These are phyloP conservation scores for Venturia effusa DNA, from an alignment of 2,329 filamentous ascomycete species.

Conservation along the genomic window DNA sequence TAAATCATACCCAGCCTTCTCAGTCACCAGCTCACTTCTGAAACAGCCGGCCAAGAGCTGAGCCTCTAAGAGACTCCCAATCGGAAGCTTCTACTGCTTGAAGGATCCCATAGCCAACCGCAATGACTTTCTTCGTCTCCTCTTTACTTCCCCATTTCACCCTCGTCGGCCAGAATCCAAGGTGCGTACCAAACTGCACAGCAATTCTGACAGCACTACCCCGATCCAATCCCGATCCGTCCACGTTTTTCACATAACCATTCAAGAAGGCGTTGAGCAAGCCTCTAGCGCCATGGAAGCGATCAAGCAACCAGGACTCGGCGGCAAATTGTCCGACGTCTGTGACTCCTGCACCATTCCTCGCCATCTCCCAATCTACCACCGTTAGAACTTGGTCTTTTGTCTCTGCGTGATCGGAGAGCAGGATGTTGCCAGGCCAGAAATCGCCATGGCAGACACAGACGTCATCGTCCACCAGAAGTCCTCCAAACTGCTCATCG, in stretches of 20 bases:
- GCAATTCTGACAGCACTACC: slow-evolving; percentile 20
- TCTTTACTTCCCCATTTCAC: slow-evolving; percentile 21
- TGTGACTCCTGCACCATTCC: slow-evolving; percentile 24
- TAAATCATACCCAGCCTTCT: too few species aligned
- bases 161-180: slow-evolving; percentile 24
- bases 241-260: slow-evolving; percentile 16
- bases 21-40: too few species aligned
- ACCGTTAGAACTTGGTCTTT: slow-evolving; percentile 18
- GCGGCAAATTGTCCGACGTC: slow-evolving; percentile 29
- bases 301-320: slow-evolving; percentile 26
- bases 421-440: slow-evolving; percentile 28
- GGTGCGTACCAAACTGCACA: slow-evolving; percentile 26
- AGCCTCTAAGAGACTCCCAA: slow-evolving; percentile 17
- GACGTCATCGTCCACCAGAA: slow-evolving; percentile 21
- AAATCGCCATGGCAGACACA: slow-evolving; percentile 29
- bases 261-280: slow-evolving; percentile 21
- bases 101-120: slow-evolving; percentile 9
- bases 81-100: slow-evolving; percentile 14
- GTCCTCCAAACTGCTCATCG: slow-evolving; percentile 20
- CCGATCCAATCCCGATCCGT: slow-evolving; percentile 10
- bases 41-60: slow-evolving; percentile 5
- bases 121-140: slow-evolving; percentile 19
- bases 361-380: slow-evolving; percentile 27
- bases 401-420: slow-evolving; percentile 11
- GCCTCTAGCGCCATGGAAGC: slow-evolving; percentile 21